These are phyloP conservation scores for Panicum hallii DNA, from an alignment of 202 grass and related monocot species.

Conservation along the genomic window DNA sequence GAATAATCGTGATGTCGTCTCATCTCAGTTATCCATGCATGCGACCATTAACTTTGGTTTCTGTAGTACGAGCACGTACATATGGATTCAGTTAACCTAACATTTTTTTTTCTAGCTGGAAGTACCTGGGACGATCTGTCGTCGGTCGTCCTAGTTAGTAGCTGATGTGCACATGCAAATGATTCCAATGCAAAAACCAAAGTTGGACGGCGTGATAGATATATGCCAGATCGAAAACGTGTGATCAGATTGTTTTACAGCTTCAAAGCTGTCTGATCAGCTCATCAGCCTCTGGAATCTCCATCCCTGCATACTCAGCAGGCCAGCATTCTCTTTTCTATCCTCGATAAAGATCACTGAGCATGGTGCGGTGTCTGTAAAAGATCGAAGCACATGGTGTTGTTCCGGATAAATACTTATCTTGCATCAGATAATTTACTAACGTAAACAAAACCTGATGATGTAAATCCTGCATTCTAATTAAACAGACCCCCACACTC, in stretches of 20 bases:
- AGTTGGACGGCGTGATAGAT: not conserved
- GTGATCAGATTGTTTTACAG: slow-evolving; percentile 17
- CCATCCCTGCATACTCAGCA: not conserved
- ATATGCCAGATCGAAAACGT: not conserved
- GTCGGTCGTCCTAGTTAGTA: not conserved
- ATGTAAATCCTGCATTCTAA: not conserved
- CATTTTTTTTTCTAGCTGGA: not conserved
- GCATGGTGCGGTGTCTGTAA: not conserved
- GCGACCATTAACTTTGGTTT: not conserved
- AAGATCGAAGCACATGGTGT: slow-evolving; percentile 1
- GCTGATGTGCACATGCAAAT: not conserved
- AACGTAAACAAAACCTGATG: not conserved
- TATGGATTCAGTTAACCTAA: no score
- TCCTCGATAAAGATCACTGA: not conserved
- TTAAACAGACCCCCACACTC: no score
- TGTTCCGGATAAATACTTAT: not conserved
- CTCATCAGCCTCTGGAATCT: not conserved
- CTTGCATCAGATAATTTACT: not conserved
- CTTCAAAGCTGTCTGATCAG: not conserved
- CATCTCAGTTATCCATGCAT: not conserved
- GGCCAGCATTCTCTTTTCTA: not conserved
- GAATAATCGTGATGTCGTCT: no score
- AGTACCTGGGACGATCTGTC: not conserved
- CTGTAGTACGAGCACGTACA: not conserved
- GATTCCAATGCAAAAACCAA: slow-evolving; percentile 12